Evolutionary conservation across 1,284 basidiomycete species (phyloP).

Genomic region (Flammula alnicola): DNA sequence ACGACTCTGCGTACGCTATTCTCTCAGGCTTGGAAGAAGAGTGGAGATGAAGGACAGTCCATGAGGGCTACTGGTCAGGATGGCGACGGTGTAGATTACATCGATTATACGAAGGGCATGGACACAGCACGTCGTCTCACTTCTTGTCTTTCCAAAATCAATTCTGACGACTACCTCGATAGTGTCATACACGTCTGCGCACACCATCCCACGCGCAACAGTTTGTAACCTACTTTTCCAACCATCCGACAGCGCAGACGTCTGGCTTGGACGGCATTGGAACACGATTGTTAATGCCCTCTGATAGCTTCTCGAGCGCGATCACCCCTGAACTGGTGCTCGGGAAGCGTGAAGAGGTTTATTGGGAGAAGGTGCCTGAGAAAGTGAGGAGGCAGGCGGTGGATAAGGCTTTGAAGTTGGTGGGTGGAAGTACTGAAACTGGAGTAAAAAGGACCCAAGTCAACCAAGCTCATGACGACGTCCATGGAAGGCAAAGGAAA

Average conservation of each 20-base stretch:
- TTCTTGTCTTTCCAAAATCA: conserved; percentile 1
- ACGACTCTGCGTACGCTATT: conserved; percentile 72
- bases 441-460: background rate
- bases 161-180: background rate
- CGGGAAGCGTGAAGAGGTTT: conserved; percentile 69
- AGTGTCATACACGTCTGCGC: conserved; percentile 78
- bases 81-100: conserved; percentile 61
- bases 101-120: conserved; percentile 80
- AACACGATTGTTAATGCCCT: conserved; percentile 12
- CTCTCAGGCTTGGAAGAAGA: conserved; percentile 33
- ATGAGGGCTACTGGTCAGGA: conserved; percentile 6
- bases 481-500: background rate
- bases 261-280: conserved; percentile 55
- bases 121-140: conserved; percentile 60
- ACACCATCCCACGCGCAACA: conserved; percentile 49
- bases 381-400: conserved; percentile 69
- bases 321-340: conserved; percentile 59
- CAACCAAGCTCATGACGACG: no score
- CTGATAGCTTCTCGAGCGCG: conserved; percentile 21
- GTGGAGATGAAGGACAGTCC: background rate
- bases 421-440: conserved; percentile 1
- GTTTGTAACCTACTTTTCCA: conserved; percentile 51
- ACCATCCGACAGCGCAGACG: conserved; percentile 42
- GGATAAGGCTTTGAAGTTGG: conserved; percentile 43
- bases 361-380: conserved; percentile 79